These are phyloP conservation scores for Trametes coccinea DNA, from an alignment of 768 basidiomycete genomes.

Conservation along the genomic window DNA sequence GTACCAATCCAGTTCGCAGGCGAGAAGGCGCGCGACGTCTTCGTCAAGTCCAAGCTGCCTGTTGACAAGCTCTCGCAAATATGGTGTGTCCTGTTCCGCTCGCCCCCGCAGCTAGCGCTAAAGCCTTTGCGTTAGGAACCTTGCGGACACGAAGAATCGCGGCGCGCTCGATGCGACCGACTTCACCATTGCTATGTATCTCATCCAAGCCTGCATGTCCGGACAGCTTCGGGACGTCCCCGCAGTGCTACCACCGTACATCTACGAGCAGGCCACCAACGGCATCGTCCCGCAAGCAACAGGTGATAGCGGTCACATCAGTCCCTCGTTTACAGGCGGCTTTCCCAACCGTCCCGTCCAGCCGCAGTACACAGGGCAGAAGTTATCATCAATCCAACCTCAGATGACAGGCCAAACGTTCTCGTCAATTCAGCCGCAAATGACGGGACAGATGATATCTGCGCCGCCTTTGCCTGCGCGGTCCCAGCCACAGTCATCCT, in stretches of 20 bases:
- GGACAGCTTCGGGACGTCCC: constrained; percentile 73
- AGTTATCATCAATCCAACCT: constrained; percentile 47
- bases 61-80: constrained; percentile 89
- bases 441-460: constrained; percentile 51
- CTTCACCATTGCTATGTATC: constrained; percentile 94
- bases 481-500: constrained; percentile 24
- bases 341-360: constrained; percentile 42
- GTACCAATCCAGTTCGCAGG: constrained; percentile 41
- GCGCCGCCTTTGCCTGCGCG: constrained; percentile 31
- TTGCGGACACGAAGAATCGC: constrained; percentile 93
- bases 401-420: constrained; percentile 44
- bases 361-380: constrained; percentile 67
- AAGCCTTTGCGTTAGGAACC: constrained; percentile 54
- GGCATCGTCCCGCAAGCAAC: constrained; percentile 59
- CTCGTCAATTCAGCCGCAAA: constrained; percentile 53
- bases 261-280: constrained; percentile 76
- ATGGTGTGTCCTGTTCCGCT: constrained; percentile 56
- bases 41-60: constrained; percentile 86
- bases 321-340: constrained; percentile 49
- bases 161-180: constrained; percentile 87
- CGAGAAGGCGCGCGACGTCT: constrained; percentile 86
- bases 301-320: constrained; percentile 58
- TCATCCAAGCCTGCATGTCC: constrained; percentile 92
- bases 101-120: neutral
- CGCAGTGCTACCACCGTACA: constrained; percentile 69